phyloP scores from a whole-genome alignment of 768 basidiomycete genomes.

The Clathrus columnatus region DNA sequence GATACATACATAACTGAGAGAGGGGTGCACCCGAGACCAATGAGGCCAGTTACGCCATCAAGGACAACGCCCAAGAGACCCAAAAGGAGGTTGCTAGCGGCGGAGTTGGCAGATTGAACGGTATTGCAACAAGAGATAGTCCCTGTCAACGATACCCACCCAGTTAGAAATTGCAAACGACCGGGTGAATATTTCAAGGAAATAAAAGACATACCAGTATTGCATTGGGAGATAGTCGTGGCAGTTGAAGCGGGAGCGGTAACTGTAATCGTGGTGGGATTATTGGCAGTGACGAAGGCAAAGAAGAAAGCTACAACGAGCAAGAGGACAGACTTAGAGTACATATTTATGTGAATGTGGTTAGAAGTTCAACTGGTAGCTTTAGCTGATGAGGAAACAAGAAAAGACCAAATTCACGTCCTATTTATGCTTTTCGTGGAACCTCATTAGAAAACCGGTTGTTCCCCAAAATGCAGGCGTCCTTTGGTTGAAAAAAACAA shows the following conservation, averaged over 20 bases:
- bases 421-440: too few relatives aligned
- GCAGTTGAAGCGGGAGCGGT: not conserved
- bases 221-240: not conserved
- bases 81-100: too few relatives aligned
- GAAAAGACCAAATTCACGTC: not conserved
- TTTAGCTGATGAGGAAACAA: not conserved
- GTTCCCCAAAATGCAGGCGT: too few relatives aligned
- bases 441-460: too few relatives aligned
- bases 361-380: not conserved
- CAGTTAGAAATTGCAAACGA: not conserved
- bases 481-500: too few relatives aligned
- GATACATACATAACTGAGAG: not conserved
- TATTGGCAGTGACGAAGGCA: not conserved
- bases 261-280: not conserved
- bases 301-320: not conserved
- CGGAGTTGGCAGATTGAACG: constrained; percentile 15
- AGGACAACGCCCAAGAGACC: constrained; percentile 12
- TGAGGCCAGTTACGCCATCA: constrained; percentile 8
- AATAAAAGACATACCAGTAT: not conserved
- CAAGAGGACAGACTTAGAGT: not conserved
- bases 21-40: constrained; percentile 13
- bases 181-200: not conserved
- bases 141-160: not conserved
- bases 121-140: constrained; percentile 22
- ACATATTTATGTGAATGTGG: not conserved